These are phyloP conservation scores for Cruciata laevipes DNA, from an alignment of 257 asterid genomes.

Conservation along the genomic window DNA sequence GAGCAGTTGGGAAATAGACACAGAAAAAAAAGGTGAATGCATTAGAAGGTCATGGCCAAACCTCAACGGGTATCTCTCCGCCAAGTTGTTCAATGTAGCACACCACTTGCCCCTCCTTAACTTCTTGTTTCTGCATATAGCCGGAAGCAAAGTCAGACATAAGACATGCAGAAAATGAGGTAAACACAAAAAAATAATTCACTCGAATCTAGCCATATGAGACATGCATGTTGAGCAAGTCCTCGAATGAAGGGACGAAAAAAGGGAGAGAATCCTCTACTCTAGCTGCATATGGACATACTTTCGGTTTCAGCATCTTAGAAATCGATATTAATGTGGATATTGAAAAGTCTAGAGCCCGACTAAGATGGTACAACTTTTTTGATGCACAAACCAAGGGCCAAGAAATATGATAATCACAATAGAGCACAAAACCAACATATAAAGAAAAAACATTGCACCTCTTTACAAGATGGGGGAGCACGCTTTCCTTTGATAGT, in stretches of 20 bases:
- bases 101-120: constrained; percentile 84
- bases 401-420: neutral
- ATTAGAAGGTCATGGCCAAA: constrained; percentile 21
- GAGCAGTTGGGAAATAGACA: neutral
- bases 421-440: constrained; percentile 1
- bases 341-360: neutral
- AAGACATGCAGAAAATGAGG: neutral
- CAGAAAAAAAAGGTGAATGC: neutral
- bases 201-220: neutral
- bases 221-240: neutral
- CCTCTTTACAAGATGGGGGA: constrained; percentile 90
- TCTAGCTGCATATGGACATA: neutral
- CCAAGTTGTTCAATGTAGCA: constrained; percentile 94
- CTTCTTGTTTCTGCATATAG: constrained; percentile 59
- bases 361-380: neutral
- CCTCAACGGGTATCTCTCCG: constrained; percentile 75
- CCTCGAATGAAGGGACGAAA: neutral
- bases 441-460: constrained; percentile 18
- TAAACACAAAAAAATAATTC: neutral
- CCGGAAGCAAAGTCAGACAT: neutral
- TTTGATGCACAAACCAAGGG: neutral
- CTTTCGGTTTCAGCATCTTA: neutral
- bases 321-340: neutral
- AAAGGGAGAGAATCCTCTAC: neutral
- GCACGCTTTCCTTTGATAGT: constrained; percentile 74